These are phyloP conservation scores for Pyracantha coccinea DNA, from an alignment of 331 rosid species.

Conservation along the genomic window DNA sequence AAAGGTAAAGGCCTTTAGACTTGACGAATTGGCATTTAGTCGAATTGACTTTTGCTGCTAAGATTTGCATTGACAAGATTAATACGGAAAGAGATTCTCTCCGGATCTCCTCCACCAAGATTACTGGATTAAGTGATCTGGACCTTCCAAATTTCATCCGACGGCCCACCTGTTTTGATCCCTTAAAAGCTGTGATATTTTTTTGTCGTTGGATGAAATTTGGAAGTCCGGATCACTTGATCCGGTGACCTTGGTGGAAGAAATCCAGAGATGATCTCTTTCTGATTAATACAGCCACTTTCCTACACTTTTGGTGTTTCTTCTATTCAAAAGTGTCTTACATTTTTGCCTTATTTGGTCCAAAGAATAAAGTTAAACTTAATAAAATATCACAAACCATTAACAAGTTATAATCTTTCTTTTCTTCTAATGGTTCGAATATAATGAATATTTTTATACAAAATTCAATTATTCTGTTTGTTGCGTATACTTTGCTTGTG, in stretches of 20 bases:
- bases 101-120: neutral
- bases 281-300: too few relatives aligned
- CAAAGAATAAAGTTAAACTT: too few relatives aligned
- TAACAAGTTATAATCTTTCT: neutral
- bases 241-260: accelerated
- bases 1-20: neutral
- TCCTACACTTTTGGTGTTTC: neutral
- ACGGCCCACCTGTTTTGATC: accelerated
- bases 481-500: neutral
- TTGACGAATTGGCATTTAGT: neutral
- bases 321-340: too few relatives aligned
- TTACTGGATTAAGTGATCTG: neutral
- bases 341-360: too few relatives aligned
- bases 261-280: too few relatives aligned
- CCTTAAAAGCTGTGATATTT: too few relatives aligned
- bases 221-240: too few relatives aligned
- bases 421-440: neutral
- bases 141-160: too few relatives aligned
- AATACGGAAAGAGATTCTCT: neutral
- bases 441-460: neutral
- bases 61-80: constrained; percentile 2
- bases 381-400: too few relatives aligned
- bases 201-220: too few relatives aligned
- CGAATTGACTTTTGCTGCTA: constrained; percentile 5
- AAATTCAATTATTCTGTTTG: neutral